These are phyloP conservation scores for Sporothrix protearum DNA, from an alignment of 2,329 filamentous ascomycete genomes.

Conservation along the genomic window DNA sequence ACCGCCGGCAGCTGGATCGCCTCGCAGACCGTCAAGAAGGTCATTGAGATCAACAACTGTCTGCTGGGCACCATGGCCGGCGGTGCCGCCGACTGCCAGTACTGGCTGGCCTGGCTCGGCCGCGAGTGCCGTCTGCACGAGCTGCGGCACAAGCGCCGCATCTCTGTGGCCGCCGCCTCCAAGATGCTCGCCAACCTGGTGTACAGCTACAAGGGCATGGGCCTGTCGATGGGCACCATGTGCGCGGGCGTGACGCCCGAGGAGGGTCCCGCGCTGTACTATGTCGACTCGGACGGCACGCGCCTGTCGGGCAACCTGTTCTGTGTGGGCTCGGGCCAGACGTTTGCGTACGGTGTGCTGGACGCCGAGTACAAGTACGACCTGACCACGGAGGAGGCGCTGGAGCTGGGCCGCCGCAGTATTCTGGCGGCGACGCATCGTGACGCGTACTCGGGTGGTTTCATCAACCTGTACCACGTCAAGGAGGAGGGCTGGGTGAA, in stretches of 20 bases:
- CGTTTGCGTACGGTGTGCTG: constrained; percentile 96
- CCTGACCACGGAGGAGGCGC: constrained; percentile 77
- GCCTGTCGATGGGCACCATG: constrained; percentile 99
- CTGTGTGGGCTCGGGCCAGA: constrained; percentile 97
- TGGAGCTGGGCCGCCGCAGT: constrained; percentile 85
- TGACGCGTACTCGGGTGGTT: constrained; percentile 98
- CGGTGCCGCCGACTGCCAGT: constrained; percentile 98
- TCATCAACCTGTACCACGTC: constrained; percentile 98
- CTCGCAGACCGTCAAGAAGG: constrained; percentile 99
- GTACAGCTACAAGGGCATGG: constrained; percentile 99
- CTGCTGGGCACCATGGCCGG: constrained; percentile 97
- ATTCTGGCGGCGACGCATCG: constrained; percentile 95
- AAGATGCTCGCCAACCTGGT: constrained; percentile 99
- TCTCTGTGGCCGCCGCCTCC: constrained; percentile 92
- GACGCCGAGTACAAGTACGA: constrained; percentile 95
- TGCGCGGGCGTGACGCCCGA: constrained; percentile 93
- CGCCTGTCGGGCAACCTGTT: constrained; percentile 91
- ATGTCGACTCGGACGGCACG: constrained; percentile 97
- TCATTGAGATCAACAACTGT: constrained; percentile 95
- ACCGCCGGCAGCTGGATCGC: constrained; percentile 99
- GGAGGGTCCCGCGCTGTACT: constrained; percentile 96
- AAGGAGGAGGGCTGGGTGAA: constrained; percentile 99
- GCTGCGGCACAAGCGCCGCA: constrained; percentile 97
- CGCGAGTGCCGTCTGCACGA: constrained; percentile 99
- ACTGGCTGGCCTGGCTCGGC: constrained; percentile 97